Evolutionary conservation across 805 yeast genomes (phyloP), one percentile per base, ranked within the genome.

Genomic region (Yarrowia sp.): DNA sequence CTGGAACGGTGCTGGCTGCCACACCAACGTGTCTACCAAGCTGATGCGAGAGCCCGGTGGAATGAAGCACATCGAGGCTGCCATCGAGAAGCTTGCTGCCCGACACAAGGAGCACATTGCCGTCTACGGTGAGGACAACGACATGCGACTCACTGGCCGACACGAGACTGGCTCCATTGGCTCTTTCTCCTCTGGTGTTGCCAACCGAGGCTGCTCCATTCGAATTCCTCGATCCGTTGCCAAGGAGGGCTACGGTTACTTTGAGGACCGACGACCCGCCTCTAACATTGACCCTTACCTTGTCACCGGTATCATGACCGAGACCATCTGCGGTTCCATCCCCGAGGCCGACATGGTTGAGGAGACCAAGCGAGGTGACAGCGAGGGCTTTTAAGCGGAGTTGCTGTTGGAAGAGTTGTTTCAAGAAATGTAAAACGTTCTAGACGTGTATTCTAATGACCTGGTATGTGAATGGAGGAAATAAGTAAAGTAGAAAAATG

Each of bases 1-100:
- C 84, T 95, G 98, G 98, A 95, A 95, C 81, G 99, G 99, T 85
- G 98, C 99, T 80, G 99, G 99, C 77, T 94, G 98, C 86, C 99
- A 95, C 84, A 95, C 99, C 80, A 95, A 95, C 81, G 98, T 95
- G 70, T 92, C 98, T 60, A 95, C 99, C 75, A 86, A 84, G 80
- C 78, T 77, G 64, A 95, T 94, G 98, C 92, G 99, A 86, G 79
- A 78, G 43, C 90, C 91, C 79, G 99, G 99, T 81, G 99, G 99
- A 79, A 91, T 95, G 92, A 90, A 91, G 81, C 83, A 81, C 81
- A 95, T 95, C 77, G 97, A 95, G 77, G 90, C 84, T 68, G 98
- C 98, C 70, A 87, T 95, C 77, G 91, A 89, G 79, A 92, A 91
- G 85, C 87, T 95, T 77, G 90, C 97, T 75, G 89, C 89, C 86